These are phyloP conservation scores for Blastobotrys arbuscula DNA, from an alignment of 1,139 yeast genomes.

Conservation along the genomic window DNA sequence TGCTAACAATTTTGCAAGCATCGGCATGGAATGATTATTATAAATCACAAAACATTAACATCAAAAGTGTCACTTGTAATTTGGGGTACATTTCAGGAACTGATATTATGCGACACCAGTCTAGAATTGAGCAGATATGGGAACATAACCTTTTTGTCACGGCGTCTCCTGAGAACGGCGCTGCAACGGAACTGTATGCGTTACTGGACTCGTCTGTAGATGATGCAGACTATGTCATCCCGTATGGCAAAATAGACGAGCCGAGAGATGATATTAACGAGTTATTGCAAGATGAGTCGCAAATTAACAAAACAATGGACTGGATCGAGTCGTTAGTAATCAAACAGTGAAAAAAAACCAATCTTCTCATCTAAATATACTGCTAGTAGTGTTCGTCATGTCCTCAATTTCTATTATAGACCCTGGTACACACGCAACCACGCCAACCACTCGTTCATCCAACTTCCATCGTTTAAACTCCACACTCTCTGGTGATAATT, in stretches of 20 bases:
- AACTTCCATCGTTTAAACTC: neutral
- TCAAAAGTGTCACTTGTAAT: slow-evolving; percentile 40
- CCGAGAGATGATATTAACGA: neutral
- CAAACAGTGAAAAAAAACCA: neutral
- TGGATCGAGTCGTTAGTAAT: neutral
- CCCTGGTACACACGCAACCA: neutral
- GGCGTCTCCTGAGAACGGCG: slow-evolving; percentile 16
- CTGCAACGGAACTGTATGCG: slow-evolving; percentile 40
- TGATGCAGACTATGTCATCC: neutral
- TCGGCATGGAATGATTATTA: slow-evolving; percentile 37
- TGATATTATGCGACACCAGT: slow-evolving; percentile 38
- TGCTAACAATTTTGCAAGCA: slow-evolving; percentile 41
- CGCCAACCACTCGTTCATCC: neutral
- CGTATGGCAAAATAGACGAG: neutral
- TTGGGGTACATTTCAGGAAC: slow-evolving; percentile 44
- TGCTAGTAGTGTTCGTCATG: neutral
- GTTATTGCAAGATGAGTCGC: neutral
- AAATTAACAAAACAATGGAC: neutral
- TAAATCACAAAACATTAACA: slow-evolving; percentile 27
- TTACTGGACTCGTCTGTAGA: slow-evolving; percentile 38
- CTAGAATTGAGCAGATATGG: slow-evolving; percentile 4
- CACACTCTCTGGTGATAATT: neutral
- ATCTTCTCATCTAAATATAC: neutral
- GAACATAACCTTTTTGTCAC: neutral
- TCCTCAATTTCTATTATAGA: neutral